Base-by-base conservation (phyloP, 257 asterid species). In the Paraleonurus japonicus region DNA sequence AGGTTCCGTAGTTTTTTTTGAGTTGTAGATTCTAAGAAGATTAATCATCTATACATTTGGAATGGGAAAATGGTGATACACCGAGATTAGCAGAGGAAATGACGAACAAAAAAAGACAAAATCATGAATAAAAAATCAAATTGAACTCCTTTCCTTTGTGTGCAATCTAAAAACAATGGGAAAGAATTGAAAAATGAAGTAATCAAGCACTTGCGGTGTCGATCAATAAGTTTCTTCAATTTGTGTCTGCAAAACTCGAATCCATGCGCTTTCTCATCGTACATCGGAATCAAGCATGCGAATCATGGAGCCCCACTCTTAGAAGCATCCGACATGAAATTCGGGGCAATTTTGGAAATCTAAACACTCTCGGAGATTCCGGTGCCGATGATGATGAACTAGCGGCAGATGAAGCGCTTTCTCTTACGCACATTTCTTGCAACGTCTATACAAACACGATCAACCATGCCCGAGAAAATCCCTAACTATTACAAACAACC, bases 391-490 rank as follows among this genome's bases (percentile, higher is more conserved):
- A 13, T 30, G 61, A 22, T 3, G 65, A 73, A 33, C 75, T 88
- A 23, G 60, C 77, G 24, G 61, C 60, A 4, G 82, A 71, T 7
- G 90, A 45, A 45, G 45, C 64, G 78, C 75, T 78, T 88, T 64
- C 85, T 84, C 75, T 72, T 92, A 86, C 92, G 98, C 73, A 80
- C 65, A 66, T 87, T 82, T 75, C 88, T 83, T 7, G 97, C 81
- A 45, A 92, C 90, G 4, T 89, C 98, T 48, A 90, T 64, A 73
- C 99, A 92, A 39, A 83, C 96, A 66, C 82, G 80, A 82, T 95
- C 99, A 57, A 92, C 98, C 98, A 95, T 87, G 59, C 78, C 83
- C 20, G n/a, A 89, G 82, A 63, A 95, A 95, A 81, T 95, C 99
- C 30, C 74, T 85, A 8, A 92, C 87, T 2, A 92, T 88, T 0